Conservation (phyloP, 2,329 filamentous ascomycete genomes). For the Claviceps arundinis region DNA sequence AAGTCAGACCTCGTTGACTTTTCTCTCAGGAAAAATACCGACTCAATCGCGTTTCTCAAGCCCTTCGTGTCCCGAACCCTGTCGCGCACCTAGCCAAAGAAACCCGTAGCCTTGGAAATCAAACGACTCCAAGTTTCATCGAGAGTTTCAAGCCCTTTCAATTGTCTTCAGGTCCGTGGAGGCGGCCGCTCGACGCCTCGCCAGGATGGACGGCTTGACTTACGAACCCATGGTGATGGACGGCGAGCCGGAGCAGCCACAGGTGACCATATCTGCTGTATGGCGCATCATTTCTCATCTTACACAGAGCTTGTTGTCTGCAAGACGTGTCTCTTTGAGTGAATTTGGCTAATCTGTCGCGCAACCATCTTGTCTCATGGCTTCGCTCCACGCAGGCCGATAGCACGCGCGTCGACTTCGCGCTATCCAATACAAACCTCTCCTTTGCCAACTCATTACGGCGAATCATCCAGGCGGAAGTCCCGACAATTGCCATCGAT, state of each 20-base stretch:
- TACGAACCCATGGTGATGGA: constrained; percentile 49
- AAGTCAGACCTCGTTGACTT: neutral
- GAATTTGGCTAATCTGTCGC: neutral
- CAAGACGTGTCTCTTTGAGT: neutral
- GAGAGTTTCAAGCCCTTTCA: neutral
- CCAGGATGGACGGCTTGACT: constrained; percentile 36
- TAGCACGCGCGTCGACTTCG: constrained; percentile 73
- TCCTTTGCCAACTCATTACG: constrained; percentile 87
- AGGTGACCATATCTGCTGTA: constrained; percentile 49
- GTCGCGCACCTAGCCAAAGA: neutral
- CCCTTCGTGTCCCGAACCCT: neutral
- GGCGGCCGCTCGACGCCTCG: constrained; percentile 2
- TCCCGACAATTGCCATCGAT: constrained; percentile 89
- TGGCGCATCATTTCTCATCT: constrained; percentile 9
- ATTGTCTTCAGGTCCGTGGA: neutral
- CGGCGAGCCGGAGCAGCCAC: constrained; percentile 40
- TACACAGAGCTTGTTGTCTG: neutral
- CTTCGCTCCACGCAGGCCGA: constrained; percentile 47
- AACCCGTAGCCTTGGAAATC: neutral
- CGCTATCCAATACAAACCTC: constrained; percentile 78
- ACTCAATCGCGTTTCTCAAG: neutral
- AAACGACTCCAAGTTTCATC: neutral
- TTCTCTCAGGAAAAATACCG: neutral
- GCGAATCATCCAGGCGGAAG: constrained; percentile 81
- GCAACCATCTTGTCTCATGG: neutral